phyloP scores from a whole-genome alignment of 2,329 filamentous ascomycete genomes.

The Trichoderma endophyticum region DNA sequence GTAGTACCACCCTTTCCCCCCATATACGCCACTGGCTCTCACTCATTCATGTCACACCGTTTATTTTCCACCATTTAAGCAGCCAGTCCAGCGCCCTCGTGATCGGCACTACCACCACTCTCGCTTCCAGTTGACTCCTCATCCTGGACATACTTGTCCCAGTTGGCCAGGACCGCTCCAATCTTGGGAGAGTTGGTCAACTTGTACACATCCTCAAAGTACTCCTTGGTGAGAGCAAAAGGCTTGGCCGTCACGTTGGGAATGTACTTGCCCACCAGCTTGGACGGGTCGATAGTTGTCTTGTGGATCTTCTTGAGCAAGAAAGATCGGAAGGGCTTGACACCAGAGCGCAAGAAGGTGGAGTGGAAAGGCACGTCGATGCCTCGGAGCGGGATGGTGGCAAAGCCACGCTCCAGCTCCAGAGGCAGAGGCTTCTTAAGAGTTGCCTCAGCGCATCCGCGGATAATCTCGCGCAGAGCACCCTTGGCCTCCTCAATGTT shows the following conservation, averaged over 20 bases:
- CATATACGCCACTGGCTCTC: not conserved
- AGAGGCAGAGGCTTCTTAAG: conserved; percentile 84
- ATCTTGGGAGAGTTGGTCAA: conserved; percentile 83
- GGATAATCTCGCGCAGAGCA: conserved; percentile 87
- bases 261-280: conserved; percentile 97
- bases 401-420: conserved; percentile 89
- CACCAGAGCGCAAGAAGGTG: conserved; percentile 94
- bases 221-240: conserved; percentile 95
- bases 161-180: conserved; percentile 79
- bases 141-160: conserved; percentile 66
- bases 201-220: conserved; percentile 98
- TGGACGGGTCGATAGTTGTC: conserved; percentile 95
- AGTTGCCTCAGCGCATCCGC: conserved; percentile 80
- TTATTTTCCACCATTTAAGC: conserved; percentile 31
- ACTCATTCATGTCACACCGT: not conserved
- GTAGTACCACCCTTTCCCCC: not conserved
- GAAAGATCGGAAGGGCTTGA: conserved; percentile 98
- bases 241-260: conserved; percentile 96
- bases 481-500: conserved; percentile 88
- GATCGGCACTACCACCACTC: conserved; percentile 39
- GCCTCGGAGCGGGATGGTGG: conserved; percentile 92
- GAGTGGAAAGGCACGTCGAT: conserved; percentile 99
- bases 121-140: conserved; percentile 38
- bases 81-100: conserved; percentile 42
- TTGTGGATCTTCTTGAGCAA: conserved; percentile 99